Evolutionary conservation across 352 stramenopile genomes (phyloP).

Genomic region (Pythium phragmitis): DNA sequence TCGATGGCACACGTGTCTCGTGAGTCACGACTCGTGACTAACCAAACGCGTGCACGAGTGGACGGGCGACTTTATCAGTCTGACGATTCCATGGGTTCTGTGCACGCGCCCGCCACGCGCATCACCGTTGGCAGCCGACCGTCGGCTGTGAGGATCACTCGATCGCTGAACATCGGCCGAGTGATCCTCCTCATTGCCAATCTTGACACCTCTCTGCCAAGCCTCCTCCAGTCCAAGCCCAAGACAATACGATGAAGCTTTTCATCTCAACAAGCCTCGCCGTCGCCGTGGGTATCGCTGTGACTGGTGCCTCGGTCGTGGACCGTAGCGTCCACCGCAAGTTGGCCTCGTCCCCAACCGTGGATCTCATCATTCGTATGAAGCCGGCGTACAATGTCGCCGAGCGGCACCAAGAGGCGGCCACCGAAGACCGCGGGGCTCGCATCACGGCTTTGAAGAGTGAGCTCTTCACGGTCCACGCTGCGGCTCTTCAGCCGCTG

Average conservation of each 20-base stretch:
- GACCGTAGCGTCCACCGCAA: slow-evolving; percentile 14
- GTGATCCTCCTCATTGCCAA: not conserved
- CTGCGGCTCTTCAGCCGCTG: slow-evolving; percentile 3
- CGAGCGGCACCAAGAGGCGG: slow-evolving; percentile 4
- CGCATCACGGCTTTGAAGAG: slow-evolving; percentile 20
- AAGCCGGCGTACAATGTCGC: slow-evolving; percentile 2
- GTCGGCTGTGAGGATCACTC: no score
- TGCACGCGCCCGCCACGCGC: no score
- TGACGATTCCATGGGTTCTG: no score
- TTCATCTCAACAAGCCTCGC: not conserved
- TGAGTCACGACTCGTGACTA: no score
- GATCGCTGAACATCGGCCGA: no score
- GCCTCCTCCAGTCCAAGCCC: not conserved
- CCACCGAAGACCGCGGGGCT: not conserved
- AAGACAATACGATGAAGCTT: not conserved
- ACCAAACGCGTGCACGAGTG: no score
- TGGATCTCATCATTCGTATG: slow-evolving; percentile 12
- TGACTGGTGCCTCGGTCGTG: not conserved
- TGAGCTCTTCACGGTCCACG: slow-evolving; percentile 4
- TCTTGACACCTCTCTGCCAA: not conserved
- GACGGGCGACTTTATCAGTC: no score
- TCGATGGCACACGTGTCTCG: no score
- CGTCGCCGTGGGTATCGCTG: not conserved
- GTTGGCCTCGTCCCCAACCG: not conserved
- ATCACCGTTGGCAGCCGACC: no score